Evolutionary conservation across 1,284 basidiomycete species (phyloP).

Genomic region (Anthracocystis walkeri): DNA sequence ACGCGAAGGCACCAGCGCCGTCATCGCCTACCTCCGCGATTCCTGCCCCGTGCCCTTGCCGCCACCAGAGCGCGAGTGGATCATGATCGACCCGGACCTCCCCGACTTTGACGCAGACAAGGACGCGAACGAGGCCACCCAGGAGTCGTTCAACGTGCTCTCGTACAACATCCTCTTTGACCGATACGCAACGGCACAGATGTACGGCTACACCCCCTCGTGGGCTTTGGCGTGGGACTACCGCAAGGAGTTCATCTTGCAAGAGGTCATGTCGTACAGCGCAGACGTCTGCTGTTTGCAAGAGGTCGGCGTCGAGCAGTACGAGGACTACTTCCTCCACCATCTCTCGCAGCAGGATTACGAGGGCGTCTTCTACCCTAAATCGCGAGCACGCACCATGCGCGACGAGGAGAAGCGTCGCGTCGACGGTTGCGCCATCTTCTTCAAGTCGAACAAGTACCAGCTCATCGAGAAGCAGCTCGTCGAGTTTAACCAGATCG

Average conservation of each 20-base stretch:
- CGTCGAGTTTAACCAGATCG: conserved; percentile 92
- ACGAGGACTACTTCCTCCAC: conserved; percentile 90
- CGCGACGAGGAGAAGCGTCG: conserved; percentile 83
- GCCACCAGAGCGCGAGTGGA: conserved; percentile 88
- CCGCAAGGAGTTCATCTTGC: conserved; percentile 88
- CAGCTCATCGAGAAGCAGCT: conserved; percentile 92
- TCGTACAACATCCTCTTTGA: conserved; percentile 97
- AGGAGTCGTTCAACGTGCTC: conserved; percentile 80
- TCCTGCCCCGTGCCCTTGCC: conserved; percentile 83
- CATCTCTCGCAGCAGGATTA: conserved; percentile 83
- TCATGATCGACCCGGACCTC: conserved; percentile 78
- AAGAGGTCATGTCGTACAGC: conserved; percentile 84
- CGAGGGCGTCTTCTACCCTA: conserved; percentile 93
- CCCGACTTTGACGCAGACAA: conserved; percentile 71
- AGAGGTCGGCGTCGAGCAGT: conserved; percentile 93
- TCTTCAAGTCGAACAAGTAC: conserved; percentile 89
- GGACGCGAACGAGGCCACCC: conserved; percentile 55
- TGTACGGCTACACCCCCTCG: conserved; percentile 96
- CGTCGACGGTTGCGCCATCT: conserved; percentile 97
- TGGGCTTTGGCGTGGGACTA: conserved; percentile 98
- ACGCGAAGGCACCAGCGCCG: conserved; percentile 88
- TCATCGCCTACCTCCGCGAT: conserved; percentile 90
- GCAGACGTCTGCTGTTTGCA: conserved; percentile 91
- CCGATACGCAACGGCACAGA: conserved; percentile 84
- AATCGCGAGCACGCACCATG: conserved; percentile 94